Conservation (phyloP, 2,329 filamentous ascomycete species). For the Fusarium sp. region DNA sequence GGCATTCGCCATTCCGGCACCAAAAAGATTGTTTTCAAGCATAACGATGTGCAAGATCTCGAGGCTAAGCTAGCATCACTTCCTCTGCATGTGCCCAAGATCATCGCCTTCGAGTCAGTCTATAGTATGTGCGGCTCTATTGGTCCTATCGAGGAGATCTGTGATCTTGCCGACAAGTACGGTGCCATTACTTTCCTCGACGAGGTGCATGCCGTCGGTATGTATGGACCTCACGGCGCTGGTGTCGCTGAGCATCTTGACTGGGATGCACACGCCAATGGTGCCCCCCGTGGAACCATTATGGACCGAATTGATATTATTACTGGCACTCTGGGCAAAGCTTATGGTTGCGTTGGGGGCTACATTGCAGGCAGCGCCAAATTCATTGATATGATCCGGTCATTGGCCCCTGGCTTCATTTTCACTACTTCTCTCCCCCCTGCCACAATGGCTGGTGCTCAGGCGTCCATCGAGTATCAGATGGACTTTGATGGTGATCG, state of each 20-base stretch:
- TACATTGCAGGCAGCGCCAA: conserved; percentile 93
- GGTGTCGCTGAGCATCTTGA: conserved; percentile 98
- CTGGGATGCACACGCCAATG: conserved; percentile 83
- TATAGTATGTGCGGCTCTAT: conserved; percentile 99
- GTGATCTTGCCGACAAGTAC: conserved; percentile 96
- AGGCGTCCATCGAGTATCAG: conserved; percentile 93
- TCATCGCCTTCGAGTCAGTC: conserved; percentile 98
- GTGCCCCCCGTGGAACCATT: conserved; percentile 80
- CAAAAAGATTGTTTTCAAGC: conserved; percentile 98
- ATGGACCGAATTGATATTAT: conserved; percentile 99
- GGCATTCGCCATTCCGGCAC: conserved; percentile 97
- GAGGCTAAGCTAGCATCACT: conserved; percentile 92
- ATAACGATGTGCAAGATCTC: conserved; percentile 93
- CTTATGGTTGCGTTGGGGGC: conserved; percentile 95
- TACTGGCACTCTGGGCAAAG: conserved; percentile 95
- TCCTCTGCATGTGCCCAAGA: conserved; percentile 87
- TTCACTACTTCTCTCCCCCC: conserved; percentile 98
- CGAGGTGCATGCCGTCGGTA: conserved; percentile 98
- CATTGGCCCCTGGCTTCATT: conserved; percentile 95
- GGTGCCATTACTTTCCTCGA: conserved; percentile 97
- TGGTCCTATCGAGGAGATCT: conserved; percentile 94
- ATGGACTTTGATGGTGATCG: conserved; percentile 86
- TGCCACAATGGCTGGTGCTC: conserved; percentile 94
- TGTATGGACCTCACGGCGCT: conserved; percentile 96
- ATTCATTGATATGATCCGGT: conserved; percentile 92